Base-by-base conservation (phyloP, 257 asterid species). In the Salvia splendens region DNA sequence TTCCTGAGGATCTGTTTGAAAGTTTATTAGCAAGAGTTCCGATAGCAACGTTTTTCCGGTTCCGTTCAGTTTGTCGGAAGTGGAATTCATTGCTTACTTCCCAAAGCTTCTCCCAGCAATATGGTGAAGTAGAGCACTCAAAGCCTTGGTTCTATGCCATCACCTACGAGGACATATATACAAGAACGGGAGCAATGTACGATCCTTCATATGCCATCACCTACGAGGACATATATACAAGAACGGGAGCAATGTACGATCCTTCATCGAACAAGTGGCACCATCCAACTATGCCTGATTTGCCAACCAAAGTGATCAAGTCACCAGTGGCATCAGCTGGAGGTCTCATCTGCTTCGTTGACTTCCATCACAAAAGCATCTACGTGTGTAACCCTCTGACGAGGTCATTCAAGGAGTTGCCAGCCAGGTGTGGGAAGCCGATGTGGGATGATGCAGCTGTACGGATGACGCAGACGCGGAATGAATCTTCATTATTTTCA, bases 271-370 rank as follows among this genome's bases (percentile, higher is more conserved):
- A 77, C 79, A 86, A 85, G 77, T 93, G 99, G 99, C 94, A 85
- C 87, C 99, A 90, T 73, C 96, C 96, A 3, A 80, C 90, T 0
- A 73, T 87, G 20, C 92, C 95, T 6, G 87, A 87, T 4, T 61
- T 88, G 79, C 92, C 92, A 9, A 82, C 96, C 15, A 86, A 86
- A 71, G 71, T 77, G 28, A 85, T 81, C 7, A 84, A 86, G 65
- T 63, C 86, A 78, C 99, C 99, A 7, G 95, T 93, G 71, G 97
- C 99, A 30, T 90, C 99, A 16, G 92, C 88, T 2, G 99, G 99
- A 10, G 99, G 99, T 41, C 96, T 93, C 32, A 83, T 93, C 67
- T 93, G 99, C 82, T 91, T 93, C 80, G 95, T 90, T 7, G 97
- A 90, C 47, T 79, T 88, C 8, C 92, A 89, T 7, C 91, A 85